Base-by-base conservation (phyloP, 805 yeast species). In the Yamadazyma olivae region DNA sequence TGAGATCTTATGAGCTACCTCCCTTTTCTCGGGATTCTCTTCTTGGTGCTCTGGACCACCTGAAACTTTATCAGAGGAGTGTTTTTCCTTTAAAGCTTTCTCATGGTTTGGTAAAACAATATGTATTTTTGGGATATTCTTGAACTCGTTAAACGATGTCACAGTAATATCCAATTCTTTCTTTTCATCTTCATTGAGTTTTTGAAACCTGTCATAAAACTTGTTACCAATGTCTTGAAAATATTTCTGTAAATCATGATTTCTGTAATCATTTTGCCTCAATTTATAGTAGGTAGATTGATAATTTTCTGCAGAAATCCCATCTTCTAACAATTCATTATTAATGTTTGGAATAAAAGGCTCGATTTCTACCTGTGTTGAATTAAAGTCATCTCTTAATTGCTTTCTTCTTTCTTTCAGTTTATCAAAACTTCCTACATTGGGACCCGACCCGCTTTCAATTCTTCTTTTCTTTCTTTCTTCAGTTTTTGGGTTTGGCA, bases 221-320 rank as follows among this genome's bases (percentile, higher is more conserved):
- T 40, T 33, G 5, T 34, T 25, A 5, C 63, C 67, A 4, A 65
- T 39, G 1, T 46, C 43, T 4, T 36, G 41, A 28, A 57, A 49
- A 10, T 43, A 32, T 6, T 41, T 41, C 40, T 49, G 64, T 5
- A 65, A 57, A 1, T 54, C 34, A 18, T 63, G 56, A 20, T 61
- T 61, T 43, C 69, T 70, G 54, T 59, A 74, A 45, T 75, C 78
- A 35, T 66, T 69, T 14, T 52, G 64, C 21, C 66, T 64, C 25
- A 77, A 66, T 35, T 65, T 62, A 38, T 61, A 66, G 49, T 77
- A 81, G 5, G 74, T 67, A 1, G 77, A 67, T 36, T 79, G 77
- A 48, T 77, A 80, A 18, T 65, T 48, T 45, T 74, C 75, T 2
- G 70, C 67, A 3, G 60, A 39, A 7, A 57, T 49, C 1, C 72